Base-by-base conservation (phyloP, 768 basidiomycete species). In the Saitozyma podzolica region DNA sequence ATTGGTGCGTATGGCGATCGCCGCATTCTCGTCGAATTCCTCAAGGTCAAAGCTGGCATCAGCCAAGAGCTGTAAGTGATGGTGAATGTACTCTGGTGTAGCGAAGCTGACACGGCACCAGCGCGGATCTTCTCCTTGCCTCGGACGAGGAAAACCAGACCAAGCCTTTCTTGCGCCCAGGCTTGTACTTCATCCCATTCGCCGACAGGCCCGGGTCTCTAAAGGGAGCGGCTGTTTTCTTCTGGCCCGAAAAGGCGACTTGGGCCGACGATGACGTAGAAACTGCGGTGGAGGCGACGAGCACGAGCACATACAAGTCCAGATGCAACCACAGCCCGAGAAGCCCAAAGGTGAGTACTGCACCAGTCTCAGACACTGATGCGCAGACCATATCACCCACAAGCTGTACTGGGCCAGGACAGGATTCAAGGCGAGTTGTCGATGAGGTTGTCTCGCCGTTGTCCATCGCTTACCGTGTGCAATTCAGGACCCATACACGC, bases 1-100 rank as follows among this genome's bases (percentile, higher is more conserved):
- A 20, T 39, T n/a, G 54, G 54, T n/a, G 54, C 43, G 3, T 55
- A 16, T 42, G 54, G 54, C 40, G 54, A 55, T 55, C 37, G 54
- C n/a, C 4, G n/a, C 8, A 41, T n/a, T 39, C 40, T 55, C 6
- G 37, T 41, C 9, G 6, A 55, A n/a, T 55, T 16, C 39, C 54
- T 55, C 3, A 41, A n/a, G 17, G 52, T 39, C 11, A 20, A 39
- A 1, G 52, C 29, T 29, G 29, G 37, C 8, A 39, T 54, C 54
- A 16, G 6, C 8, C 7, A 8, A 1, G 19, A 9, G 6, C 54
- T 55, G 53, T 54, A n/a, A 54, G 53, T 54, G 8, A n/a, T n/a
- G n/a, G n/a, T n/a, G n/a, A n/a, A n/a, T n/a, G n/a, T n/a, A n/a
- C n/a, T n/a, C n/a, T n/a, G n/a, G n/a, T n/a, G n/a, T n/a, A n/a